Base-by-base conservation (phyloP, 306 rosid species). In the Rosa persica region DNA sequence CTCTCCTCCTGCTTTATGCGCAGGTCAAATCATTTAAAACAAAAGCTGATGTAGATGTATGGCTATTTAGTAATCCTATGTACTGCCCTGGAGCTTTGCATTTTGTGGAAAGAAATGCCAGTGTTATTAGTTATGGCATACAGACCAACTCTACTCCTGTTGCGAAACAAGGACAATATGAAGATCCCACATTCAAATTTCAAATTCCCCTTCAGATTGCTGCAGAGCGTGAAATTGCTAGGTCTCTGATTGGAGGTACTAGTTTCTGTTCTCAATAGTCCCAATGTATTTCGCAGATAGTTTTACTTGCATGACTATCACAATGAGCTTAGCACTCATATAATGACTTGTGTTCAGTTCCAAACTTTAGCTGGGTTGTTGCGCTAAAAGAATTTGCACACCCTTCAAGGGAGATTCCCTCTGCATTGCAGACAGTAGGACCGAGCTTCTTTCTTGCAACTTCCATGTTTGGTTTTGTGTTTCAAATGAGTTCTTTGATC, bases 211-310 rank as follows among this genome's bases (percentile, higher is more conserved):
- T 92, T 76, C 96, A 90, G 86, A 81, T 92, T 38, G 96, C 96
- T 27, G 91, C 96, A 0, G 97, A 92, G 86, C 91, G 97, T 42
- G 98, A 94, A 77, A 92, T 94, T 51, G 93, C 98, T 1, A 83
- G 97, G 83, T 78, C 79, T 76, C 89, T 94, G 42, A 89, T 94
- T 83, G 90, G 97, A 86, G 97, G 98, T 93, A 78, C 72, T 38
- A 42, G 19, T 16, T 70, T 25, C 3, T 38, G 55, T 49, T 67
- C 62, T 16, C 38, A 64, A 38, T 42, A 12, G 34, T 20, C 38
- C 19, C 44, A 15, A 25, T 38, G 39, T 58, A 23, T 11, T n/a
- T 44, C 66, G 67, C 58, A 43, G 27, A 13, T 25, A 61, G 62
- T 75, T 38, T 64, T 48, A 57, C 54, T 75, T 46, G 12, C 46